phyloP scores from a whole-genome alignment of 208 protist genomes.

The Spongospora subterranea region DNA sequence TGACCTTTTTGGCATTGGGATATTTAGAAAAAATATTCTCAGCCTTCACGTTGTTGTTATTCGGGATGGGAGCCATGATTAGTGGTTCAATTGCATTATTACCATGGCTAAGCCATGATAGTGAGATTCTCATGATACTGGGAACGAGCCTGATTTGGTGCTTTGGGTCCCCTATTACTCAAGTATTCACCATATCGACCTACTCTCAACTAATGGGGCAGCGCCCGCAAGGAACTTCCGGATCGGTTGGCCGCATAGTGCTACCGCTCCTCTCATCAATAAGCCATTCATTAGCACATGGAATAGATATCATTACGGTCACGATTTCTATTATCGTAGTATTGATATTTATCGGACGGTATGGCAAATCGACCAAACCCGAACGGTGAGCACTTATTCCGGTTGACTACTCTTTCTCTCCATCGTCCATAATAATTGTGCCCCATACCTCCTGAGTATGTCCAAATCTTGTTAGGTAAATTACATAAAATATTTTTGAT shows the following conservation, averaged over 20 bases:
- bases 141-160: conserved; percentile 49
- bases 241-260: neutral
- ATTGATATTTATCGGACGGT: neutral
- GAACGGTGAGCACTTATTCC: no score
- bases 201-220: conserved; percentile 40
- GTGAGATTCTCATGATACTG: neutral
- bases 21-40: neutral
- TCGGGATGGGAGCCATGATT: conserved; percentile 10
- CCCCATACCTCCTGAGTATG: no score
- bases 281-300: neutral
- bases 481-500: no score
- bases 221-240: conserved; percentile 28
- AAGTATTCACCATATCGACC: neutral
- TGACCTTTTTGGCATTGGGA: conserved; percentile 19
- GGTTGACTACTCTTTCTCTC: no score
- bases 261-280: neutral
- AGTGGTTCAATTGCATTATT: neutral
- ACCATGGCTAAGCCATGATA: neutral
- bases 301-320: neutral
- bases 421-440: no score
- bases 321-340: neutral
- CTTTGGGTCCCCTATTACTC: conserved; percentile 26
- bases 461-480: no score
- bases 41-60: neutral
- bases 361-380: neutral